Conservation (phyloP, 1,139 yeast species). For the Nakaseomyces uthaithaninus region DNA sequence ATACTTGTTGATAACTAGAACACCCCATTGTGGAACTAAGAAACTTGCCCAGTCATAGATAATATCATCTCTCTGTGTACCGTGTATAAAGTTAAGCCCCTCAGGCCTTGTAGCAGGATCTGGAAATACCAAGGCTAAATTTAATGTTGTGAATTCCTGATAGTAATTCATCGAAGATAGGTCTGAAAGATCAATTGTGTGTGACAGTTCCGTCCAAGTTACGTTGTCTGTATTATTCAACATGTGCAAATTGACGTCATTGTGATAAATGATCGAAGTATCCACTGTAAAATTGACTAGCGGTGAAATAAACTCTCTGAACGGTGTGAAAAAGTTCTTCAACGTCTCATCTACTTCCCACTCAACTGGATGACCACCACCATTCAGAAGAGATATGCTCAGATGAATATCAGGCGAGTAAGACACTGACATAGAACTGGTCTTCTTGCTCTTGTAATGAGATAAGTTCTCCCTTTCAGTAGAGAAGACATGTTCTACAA, state of each 20-base stretch:
- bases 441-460: constrained; percentile 9
- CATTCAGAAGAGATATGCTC: constrained; percentile 54
- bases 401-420: constrained; percentile 59
- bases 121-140: constrained; percentile 20
- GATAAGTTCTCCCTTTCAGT: constrained; percentile 37
- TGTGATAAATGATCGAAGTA: constrained; percentile 67
- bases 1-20: constrained; percentile 46
- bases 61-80: constrained; percentile 34
- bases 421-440: constrained; percentile 37
- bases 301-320: constrained; percentile 39
- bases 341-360: constrained; percentile 52
- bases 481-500: constrained; percentile 46
- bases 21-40: constrained; percentile 89
- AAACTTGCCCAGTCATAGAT: constrained; percentile 48
- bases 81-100: constrained; percentile 17
- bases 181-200: constrained; percentile 35
- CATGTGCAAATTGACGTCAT: constrained; percentile 35
- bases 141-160: constrained; percentile 22
- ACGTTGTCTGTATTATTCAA: constrained; percentile 37
- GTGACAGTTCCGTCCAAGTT: constrained; percentile 31
- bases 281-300: constrained; percentile 68
- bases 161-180: constrained; percentile 29
- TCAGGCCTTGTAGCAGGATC: constrained; percentile 20
- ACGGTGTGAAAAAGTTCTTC: constrained; percentile 38
- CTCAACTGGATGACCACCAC: constrained; percentile 45